A percentile compares a stretch with the other conserved stretches of the same genome.
phyloP scores from a whole-genome alignment of 2,329 filamentous ascomycete genomes.

The Didymella sp. region DNA sequence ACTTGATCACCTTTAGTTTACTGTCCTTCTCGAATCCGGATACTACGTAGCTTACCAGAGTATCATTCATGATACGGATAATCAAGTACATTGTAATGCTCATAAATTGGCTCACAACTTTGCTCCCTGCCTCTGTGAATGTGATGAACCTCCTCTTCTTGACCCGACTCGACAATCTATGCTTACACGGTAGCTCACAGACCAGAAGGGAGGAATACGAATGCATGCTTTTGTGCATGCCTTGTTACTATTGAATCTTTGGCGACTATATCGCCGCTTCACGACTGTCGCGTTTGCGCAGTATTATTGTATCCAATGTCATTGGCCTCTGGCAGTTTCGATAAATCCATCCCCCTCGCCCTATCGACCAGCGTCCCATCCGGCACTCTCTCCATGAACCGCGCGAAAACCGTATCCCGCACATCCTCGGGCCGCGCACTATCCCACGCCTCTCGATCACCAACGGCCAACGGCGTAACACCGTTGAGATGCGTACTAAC shows the following conservation, averaged over 20 bases:
- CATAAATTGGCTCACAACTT: background rate
- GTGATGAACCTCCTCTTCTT: background rate
- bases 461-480: conserved; percentile 1
- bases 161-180: too few relatives aligned
- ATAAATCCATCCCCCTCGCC: background rate
- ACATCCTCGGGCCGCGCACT: conserved; percentile 7
- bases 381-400: conserved; percentile 7
- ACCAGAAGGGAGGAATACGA: too few relatives aligned
- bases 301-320: conserved; percentile 2
- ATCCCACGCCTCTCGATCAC: conserved; percentile 11
- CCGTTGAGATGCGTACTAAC: conserved; percentile 2
- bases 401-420: conserved; percentile 7
- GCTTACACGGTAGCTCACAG: too few relatives aligned
- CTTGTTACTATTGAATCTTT: too few relatives aligned
- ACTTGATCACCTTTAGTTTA: background rate
- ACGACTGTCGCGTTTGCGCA: background rate
- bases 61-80: background rate
- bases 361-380: background rate
- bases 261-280: too few relatives aligned
- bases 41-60: background rate
- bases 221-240: too few relatives aligned
- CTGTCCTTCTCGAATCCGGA: conserved; percentile 4
- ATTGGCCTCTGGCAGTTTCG: background rate
- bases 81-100: conserved; percentile 4
- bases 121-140: background rate